Base-by-base conservation (phyloP, 768 basidiomycete genomes). In the Multifurca ochricompacta region DNA sequence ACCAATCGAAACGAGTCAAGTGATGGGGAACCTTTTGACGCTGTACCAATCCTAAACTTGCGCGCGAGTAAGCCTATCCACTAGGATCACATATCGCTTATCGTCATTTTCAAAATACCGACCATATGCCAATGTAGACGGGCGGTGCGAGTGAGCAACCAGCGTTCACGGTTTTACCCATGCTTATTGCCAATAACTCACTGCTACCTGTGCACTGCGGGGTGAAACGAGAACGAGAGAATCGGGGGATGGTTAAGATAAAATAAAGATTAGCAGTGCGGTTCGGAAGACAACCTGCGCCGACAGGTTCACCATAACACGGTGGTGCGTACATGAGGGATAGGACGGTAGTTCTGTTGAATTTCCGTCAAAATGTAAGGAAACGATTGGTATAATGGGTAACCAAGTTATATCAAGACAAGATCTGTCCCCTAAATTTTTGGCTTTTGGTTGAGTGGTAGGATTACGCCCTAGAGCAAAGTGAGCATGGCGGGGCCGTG, bases 41-140 rank as follows among this genome's bases (percentile, higher is more conserved):
- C 39, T 30, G 21, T 31, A 32, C 25, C 14, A 10, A 25, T 40
- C 27, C 27, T 27, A 8, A 10, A 16, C 37, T 55, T n/a, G 39
- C 39, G 16, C 50, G 40, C 16, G 4, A 36, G 41, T 14, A 16
- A 34, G 23, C 9, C 28, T 36, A 30, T 18, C 3, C 25, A 39
- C 52, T 31, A n/a, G 30, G 44, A 18, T 30, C 31, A 52, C 18
- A 5, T 8, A 18, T n/a, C 56, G 27, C 43, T 31, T 46, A 23
- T 32, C 43, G 43, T 44, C 4, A 51, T 35, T 42, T 47, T 3
- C 28, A 41, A 51, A 56, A 51, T 30, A 30, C 44, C 55, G 43
- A 27, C 11, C 4, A n/a, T 25, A 27, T 18, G 1, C n/a, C 9
- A 4, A 16, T 19, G 11, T 30, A 18, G 11, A 25, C 21, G 31